These are phyloP conservation scores for Trichodelitschia bisporula DNA, from an alignment of 495 filamentous ascomycete species.

Conservation along the genomic window DNA sequence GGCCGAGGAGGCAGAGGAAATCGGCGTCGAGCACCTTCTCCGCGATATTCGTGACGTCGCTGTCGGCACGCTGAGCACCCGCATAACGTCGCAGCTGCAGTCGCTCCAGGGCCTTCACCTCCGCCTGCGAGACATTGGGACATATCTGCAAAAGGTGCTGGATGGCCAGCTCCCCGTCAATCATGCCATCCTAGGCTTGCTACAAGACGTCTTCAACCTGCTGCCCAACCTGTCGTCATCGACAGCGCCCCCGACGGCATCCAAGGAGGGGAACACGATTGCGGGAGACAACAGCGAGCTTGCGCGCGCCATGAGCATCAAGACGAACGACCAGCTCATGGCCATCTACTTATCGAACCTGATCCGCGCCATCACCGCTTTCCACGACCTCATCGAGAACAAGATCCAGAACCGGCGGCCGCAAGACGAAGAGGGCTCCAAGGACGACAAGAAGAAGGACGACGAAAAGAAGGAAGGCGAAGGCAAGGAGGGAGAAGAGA, in stretches of 20 bases:
- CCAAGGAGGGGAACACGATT: conserved; percentile 8
- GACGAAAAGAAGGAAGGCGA: conserved; percentile 30
- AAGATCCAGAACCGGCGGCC: conserved; percentile 98
- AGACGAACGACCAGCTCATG: conserved; percentile 98
- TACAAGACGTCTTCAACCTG: conserved; percentile 97
- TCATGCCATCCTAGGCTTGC: conserved; percentile 88
- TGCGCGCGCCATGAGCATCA: conserved; percentile 84
- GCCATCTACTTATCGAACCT: conserved; percentile 88
- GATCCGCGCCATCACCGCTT: conserved; percentile 93
- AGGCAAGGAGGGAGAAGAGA: conserved; percentile 31
- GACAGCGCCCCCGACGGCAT: no score
- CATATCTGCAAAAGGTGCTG: conserved; percentile 88
- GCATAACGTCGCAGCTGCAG: conserved; percentile 92
- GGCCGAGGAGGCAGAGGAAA: conserved; percentile 96
- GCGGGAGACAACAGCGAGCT: conserved; percentile 47
- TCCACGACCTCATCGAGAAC: conserved; percentile 98
- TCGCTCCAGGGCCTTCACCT: conserved; percentile 91
- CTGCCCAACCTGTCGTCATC: conserved; percentile 89
- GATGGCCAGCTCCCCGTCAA: conserved; percentile 82
- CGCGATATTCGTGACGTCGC: conserved; percentile 96
- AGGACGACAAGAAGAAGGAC: conserved; percentile 31
- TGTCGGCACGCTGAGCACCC: conserved; percentile 91
- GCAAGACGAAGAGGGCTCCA: conserved; percentile 57
- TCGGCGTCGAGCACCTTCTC: conserved; percentile 92
- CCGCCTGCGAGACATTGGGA: conserved; percentile 81